phyloP scores from a whole-genome alignment of 2,329 filamentous ascomycete genomes.

The Nectriaceae sp. region DNA sequence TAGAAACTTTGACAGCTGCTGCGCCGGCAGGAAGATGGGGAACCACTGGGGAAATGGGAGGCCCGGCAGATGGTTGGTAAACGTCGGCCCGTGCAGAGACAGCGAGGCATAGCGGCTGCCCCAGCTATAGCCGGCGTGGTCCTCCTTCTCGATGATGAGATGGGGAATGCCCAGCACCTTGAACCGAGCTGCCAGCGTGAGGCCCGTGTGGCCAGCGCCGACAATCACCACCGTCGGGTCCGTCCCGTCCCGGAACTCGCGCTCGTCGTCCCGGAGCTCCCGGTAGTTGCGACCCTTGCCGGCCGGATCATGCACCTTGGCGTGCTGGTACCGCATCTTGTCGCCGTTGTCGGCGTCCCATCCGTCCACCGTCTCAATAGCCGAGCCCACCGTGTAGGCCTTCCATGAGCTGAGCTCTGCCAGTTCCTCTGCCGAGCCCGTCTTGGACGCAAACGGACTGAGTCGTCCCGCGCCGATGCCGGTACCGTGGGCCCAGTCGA shows the following conservation, averaged over 20 bases:
- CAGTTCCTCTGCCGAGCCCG: constrained; percentile 1
- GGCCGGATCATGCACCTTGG: constrained; percentile 3
- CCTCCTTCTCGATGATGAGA: constrained; percentile 6
- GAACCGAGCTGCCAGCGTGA: constrained; percentile 4
- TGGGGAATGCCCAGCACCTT: constrained; percentile 7
- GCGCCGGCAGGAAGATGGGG: constrained; percentile 3
- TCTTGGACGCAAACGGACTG: constrained; percentile 1
- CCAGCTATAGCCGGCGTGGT: constrained; percentile 4
- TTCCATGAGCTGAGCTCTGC: constrained; percentile 2
- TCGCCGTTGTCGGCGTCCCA: constrained; percentile 5
- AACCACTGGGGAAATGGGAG: constrained; percentile 7
- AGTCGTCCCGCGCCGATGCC: constrained; percentile 2
- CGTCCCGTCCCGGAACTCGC: not conserved
- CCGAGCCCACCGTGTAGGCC: constrained; percentile 1
- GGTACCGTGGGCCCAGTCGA: constrained; percentile 4
- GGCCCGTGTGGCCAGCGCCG: constrained; percentile 4
- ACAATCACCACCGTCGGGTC: constrained; percentile 3
- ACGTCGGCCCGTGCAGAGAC: constrained; percentile 6
- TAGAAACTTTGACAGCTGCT: constrained; percentile 2
- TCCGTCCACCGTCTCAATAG: constrained; percentile 1
- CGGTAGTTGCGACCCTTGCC: constrained; percentile 1
- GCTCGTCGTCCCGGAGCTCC: constrained; percentile 1
- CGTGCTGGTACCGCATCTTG: constrained; percentile 1
- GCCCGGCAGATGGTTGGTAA: constrained; percentile 6
- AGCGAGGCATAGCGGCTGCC: not conserved